Conservation (phyloP, 148 eudicot species). For the Rhododendron simsii region DNA sequence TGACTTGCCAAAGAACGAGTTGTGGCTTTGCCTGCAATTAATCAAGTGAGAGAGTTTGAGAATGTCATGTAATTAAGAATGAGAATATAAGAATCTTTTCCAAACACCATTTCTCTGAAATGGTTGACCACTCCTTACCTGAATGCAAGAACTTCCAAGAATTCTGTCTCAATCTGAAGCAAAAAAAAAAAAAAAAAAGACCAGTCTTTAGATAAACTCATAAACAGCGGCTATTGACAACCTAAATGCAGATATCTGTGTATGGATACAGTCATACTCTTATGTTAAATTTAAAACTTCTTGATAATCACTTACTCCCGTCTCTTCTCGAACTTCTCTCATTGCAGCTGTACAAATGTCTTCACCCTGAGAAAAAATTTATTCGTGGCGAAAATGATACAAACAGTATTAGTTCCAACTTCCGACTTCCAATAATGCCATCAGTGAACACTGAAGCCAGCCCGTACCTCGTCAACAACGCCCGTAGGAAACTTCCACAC, state of each 20-base stretch:
- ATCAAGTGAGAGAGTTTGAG: not conserved
- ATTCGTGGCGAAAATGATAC: not conserved
- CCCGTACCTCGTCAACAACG: constrained; percentile 31
- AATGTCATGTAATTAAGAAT: not conserved
- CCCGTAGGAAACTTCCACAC: constrained; percentile 32
- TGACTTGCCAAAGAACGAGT: constrained; percentile 60
- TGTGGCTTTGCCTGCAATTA: constrained; percentile 60
- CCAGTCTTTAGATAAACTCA: not conserved
- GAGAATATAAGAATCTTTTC: not conserved
- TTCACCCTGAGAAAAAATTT: constrained; percentile 47
- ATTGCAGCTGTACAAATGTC: constrained; percentile 52
- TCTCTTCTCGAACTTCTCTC: constrained; percentile 74
- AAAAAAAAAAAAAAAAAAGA: constrained; percentile 5
- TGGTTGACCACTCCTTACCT: constrained; percentile 31
- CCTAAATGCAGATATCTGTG: no score
- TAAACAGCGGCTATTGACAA: not conserved
- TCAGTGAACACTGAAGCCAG: not conserved
- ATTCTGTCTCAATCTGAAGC: constrained; percentile 62
- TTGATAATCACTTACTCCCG: constrained; percentile 48
- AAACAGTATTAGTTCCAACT: not conserved
- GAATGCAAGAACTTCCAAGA: constrained; percentile 60
- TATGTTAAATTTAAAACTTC: not conserved
- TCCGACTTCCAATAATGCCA: no score
- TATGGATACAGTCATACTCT: no score
- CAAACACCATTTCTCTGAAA: not conserved